Evolutionary conservation across 345 rosid genomes (phyloP), one percentile per base, ranked within the genome.

Genomic region (Luvunga scandens): DNA sequence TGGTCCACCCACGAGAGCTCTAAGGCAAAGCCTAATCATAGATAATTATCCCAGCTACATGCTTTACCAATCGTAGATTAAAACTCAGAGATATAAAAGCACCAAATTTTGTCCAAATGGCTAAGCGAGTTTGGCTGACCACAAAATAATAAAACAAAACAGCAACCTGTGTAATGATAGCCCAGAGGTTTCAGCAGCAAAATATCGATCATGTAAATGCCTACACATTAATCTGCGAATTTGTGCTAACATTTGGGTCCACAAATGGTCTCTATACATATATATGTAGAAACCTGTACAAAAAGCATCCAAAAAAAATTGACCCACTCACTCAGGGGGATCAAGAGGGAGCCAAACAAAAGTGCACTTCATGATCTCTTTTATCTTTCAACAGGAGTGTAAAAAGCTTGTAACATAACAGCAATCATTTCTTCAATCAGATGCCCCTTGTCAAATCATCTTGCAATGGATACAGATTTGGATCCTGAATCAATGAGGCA

Each of bases 401-500:
- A 45, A 45, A 45, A 45, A 2, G 50, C 50, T 45, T 13, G 4
- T 3, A 12, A 25, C 7, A 45, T 14, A 39, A 39, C 21, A 5
- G 30, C 24, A 16, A 48, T 9, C 31, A 9, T 55, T 55, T 28
- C 24, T 55, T 19, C 45, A 24, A n/a, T 34, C 9, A 4, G 60
- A 27, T 19, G 10, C 36, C 19, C 18, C 31, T 3, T 21, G 39
- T 53, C 71, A 66, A 31, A 33, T 66, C 79, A 76, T 55, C 71
- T 66, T 10, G 72, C 48, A 22, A 6, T 36, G 5, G 72, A 12
- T 24, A 34, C 18, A 66, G 65, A 66, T 66, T 66, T 66, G 25
- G 72, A 76, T 76, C 79, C 79, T 76, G 79, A 61, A 36, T 22
- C 65, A 76, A 18, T 14, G 27, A 64, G 4, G n/a, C 10, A 65